Evolutionary conservation across 345 rosid species (phyloP), one percentile per base, ranked within the genome.

Genomic region (Syzygium grande): DNA sequence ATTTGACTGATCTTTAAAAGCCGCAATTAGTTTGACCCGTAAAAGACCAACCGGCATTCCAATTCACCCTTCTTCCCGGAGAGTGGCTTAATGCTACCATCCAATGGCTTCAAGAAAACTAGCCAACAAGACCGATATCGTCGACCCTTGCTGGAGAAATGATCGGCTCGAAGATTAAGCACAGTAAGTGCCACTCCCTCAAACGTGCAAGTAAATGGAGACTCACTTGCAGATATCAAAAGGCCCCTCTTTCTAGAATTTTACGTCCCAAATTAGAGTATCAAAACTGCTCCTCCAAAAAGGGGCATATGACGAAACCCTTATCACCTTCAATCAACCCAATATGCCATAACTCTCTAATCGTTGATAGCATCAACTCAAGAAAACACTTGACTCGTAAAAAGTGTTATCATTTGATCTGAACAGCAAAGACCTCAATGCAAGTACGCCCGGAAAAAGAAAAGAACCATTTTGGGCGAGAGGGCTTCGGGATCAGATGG

Each of bases 401-500:
- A 4, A 59, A 59, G 7, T 9, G n/a, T 23, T 6, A 4, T 27
- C 65, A 59, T 25, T 25, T 58, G 22, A 58, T 58, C 29, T 29
- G 63, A 25, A 58, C 63, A 11, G 29, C 29, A 58, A 25, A 56
- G 25, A 56, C 12, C 25, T 9, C 27, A 56, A 56, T 56, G 61
- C 27, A 22, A 23, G 61, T 56, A 22, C 9, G 58, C 23, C 58
- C 22, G 61, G 23, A 55, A 21, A 21, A 25, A 58, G 14, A 61
- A 13, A 59, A 27, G 2, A 61, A n/a, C 9, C 17, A 19, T 61
- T n/a, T n/a, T 13, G 15, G 13, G 23, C 17, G 30, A 25, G 5
- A 25, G 30, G 3, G 19, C 34, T 61, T n/a, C 1, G 73, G 87
- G 61, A 89, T 87, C 90, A 58, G 92, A 91, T 77, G 89, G 90